These are phyloP conservation scores for Cornus controversa DNA, from an alignment of 148 eudicot species.

Conservation along the genomic window DNA sequence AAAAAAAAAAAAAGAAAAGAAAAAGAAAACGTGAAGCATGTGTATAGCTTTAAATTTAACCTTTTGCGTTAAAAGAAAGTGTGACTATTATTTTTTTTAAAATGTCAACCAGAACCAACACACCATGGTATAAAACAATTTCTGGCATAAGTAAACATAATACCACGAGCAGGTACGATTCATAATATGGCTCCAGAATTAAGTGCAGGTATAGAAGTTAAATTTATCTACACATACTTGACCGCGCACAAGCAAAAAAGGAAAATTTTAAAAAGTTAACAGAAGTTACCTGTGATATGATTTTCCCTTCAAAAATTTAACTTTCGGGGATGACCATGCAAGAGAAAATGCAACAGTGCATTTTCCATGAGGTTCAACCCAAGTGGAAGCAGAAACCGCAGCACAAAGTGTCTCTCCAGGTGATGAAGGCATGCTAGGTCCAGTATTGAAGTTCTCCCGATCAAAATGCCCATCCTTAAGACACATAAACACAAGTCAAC, in stretches of 20 bases:
- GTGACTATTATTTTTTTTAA: neutral
- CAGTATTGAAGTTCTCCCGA: conserved; percentile 69
- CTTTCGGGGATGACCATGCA: conserved; percentile 95
- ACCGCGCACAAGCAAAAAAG: neutral
- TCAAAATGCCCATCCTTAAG: conserved; percentile 90
- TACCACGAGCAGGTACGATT: neutral
- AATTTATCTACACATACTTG: neutral
- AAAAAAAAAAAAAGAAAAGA: too few relatives aligned
- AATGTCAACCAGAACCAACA: neutral
- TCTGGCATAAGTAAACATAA: neutral
- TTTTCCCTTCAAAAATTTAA: conserved; percentile 85
- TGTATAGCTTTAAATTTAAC: neutral
- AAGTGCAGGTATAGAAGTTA: neutral
- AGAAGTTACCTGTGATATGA: conserved; percentile 72
- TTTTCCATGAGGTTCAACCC: conserved; percentile 99
- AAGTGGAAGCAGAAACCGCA: conserved; percentile 90
- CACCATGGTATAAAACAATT: neutral
- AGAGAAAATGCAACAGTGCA: conserved; percentile 86
- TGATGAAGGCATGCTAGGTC: conserved; percentile 83
- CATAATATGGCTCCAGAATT: neutral
- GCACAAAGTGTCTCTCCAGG: conserved; percentile 91
- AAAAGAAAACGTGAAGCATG: neutral
- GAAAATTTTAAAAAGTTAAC: neutral
- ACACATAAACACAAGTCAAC: conserved; percentile 13
- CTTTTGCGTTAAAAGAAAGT: neutral